Percentiles rank a stretch among this genome's conserved stretches.
These are phyloP conservation scores for Baudoinia panamericana DNA, from an alignment of 495 filamentous ascomycete genomes.

Conservation along the genomic window DNA sequence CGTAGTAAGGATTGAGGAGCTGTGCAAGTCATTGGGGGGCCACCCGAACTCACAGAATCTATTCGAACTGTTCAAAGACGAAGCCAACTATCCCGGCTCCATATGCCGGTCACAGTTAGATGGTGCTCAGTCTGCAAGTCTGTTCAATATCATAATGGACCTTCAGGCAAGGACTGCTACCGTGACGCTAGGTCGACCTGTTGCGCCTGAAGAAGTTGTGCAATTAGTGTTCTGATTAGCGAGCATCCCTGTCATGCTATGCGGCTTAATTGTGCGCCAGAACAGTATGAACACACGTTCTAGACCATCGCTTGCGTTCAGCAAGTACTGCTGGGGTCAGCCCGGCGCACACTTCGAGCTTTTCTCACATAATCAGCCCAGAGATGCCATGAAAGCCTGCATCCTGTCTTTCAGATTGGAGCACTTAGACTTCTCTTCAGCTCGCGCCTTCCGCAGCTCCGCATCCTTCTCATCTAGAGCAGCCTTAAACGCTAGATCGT, in stretches of 20 bases:
- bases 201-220: constrained; percentile 24
- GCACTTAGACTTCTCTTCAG: background rate
- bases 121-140: constrained; percentile 23
- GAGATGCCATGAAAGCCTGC: background rate
- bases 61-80: constrained; percentile 25
- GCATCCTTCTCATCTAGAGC: background rate
- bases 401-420: background rate
- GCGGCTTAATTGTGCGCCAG: too few species aligned
- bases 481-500: constrained; percentile 3
- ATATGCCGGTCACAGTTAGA: constrained; percentile 22
- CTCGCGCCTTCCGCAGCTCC: background rate
- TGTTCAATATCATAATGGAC: constrained; percentile 41
- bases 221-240: constrained; percentile 15
- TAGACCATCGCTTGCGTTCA: too few species aligned
- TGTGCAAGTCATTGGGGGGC: constrained; percentile 27
- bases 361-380: too few species aligned
- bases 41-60: constrained; percentile 18
- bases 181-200: constrained; percentile 34
- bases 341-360: too few species aligned
- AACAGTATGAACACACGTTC: too few species aligned
- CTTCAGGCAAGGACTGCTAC: constrained; percentile 28
- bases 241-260: too few species aligned
- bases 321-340: too few species aligned
- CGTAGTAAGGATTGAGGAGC: constrained; percentile 34
- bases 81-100: constrained; percentile 22